Evolutionary conservation across 2,329 filamentous ascomycete species (phyloP).

Genomic region (Fusarium redolens): DNA sequence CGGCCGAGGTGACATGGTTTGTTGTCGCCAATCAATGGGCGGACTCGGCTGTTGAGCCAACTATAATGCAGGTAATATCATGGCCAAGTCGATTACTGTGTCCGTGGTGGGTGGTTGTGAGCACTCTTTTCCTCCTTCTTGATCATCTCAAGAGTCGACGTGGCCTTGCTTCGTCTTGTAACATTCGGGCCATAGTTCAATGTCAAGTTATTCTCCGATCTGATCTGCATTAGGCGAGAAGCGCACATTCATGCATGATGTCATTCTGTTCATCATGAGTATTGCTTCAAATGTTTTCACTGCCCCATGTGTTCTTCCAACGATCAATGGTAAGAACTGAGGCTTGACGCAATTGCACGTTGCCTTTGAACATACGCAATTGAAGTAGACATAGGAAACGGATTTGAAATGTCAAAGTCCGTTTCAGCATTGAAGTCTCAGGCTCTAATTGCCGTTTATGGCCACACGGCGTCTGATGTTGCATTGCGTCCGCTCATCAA

Average conservation of each 20-base stretch:
- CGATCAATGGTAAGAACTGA: background rate
- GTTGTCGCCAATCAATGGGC: background rate
- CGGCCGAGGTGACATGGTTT: slow-evolving; percentile 8
- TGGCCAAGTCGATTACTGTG: background rate
- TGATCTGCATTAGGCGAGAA: background rate
- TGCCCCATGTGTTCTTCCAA: rapidly evolving
- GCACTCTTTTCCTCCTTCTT: background rate
- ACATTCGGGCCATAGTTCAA: background rate
- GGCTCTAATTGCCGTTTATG: background rate
- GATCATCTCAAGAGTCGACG: background rate
- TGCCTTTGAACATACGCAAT: background rate
- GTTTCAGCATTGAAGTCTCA: background rate
- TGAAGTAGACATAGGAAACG: background rate
- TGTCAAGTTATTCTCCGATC: background rate
- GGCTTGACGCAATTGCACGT: rapidly evolving
- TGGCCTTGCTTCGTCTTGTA: background rate
- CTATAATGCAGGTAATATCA: background rate
- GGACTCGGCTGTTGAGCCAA: background rate
- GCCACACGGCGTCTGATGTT: background rate
- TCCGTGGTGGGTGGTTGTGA: background rate
- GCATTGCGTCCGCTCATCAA: background rate
- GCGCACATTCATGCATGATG: slow-evolving; percentile 2
- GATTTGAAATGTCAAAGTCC: background rate
- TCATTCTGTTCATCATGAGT: background rate
- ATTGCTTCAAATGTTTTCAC: background rate